Evolutionary conservation across 202 grass and related monocot species (phyloP).

Genomic region (Schoenoplectus triqueter): DNA sequence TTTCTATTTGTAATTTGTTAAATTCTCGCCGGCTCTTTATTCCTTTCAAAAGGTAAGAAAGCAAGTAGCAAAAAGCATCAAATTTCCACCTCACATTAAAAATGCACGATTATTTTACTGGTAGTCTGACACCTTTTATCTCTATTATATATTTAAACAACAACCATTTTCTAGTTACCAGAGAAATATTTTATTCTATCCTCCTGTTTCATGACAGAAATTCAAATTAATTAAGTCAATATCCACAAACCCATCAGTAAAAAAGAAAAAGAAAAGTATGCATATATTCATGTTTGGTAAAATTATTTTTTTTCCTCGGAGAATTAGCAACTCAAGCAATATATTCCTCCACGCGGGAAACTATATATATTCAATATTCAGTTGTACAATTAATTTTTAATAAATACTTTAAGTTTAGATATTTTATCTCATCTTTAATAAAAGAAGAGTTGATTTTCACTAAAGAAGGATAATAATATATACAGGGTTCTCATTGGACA

Average conservation of each 20-base stretch:
- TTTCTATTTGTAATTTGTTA: no score
- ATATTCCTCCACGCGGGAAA: no score
- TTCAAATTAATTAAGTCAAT: not conserved
- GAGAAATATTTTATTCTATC: conserved; percentile 29
- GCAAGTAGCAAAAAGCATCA: not conserved
- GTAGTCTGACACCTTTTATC: not conserved
- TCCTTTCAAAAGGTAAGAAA: not conserved
- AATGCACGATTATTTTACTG: not conserved
- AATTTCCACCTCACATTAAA: conserved; percentile 25
- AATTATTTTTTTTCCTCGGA: no score
- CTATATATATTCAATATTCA: no score
- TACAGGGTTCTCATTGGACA: not conserved
- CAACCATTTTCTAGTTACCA: not conserved
- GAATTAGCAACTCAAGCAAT: no score
- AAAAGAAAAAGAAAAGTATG: not conserved
- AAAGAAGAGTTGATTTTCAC: not conserved
- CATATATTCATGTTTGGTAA: no score
- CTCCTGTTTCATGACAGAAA: not conserved
- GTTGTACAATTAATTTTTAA: no score
- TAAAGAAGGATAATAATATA: not conserved
- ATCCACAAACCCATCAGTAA: not conserved
- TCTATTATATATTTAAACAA: conserved; percentile 9
- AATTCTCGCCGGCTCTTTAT: no score
- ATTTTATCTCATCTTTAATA: not conserved
- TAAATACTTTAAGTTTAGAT: no score